A percentile compares a stretch with the other conserved stretches of the same genome.
phyloP scores from a whole-genome alignment of 139 green algal species.

The Monoraphidium neglectum region DNA sequence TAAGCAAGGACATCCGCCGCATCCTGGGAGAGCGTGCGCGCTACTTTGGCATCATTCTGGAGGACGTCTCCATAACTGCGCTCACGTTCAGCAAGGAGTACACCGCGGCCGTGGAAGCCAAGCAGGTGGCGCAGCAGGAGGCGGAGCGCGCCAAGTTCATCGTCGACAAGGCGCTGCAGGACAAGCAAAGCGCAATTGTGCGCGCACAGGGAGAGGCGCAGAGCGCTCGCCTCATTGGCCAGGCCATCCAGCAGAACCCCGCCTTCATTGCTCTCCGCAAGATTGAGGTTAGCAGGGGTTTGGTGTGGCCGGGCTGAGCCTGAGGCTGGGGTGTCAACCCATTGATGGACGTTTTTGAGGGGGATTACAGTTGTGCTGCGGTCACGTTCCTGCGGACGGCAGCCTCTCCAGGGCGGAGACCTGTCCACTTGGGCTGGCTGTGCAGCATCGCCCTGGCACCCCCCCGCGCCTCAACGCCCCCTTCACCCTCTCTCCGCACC shows the following conservation, averaged over 20 bases:
- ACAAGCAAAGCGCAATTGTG: constrained; percentile 95
- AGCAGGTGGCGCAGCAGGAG: constrained; percentile 98
- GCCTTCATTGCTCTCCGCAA: constrained; percentile 91
- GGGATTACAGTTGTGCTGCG: not conserved
- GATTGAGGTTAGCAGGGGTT: constrained; percentile 76
- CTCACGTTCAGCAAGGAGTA: constrained; percentile 97
- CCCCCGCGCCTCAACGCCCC: not conserved
- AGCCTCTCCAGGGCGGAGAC: not conserved
- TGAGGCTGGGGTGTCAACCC: not conserved
- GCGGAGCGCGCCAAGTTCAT: constrained; percentile 97
- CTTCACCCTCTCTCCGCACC: not conserved
- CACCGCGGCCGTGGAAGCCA: constrained; percentile 96
- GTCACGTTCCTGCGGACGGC: not conserved
- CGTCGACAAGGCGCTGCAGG: constrained; percentile 95
- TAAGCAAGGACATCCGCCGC: constrained; percentile 90
- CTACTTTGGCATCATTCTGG: constrained; percentile 96
- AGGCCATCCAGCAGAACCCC: constrained; percentile 90
- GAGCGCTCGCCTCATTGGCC: constrained; percentile 92
- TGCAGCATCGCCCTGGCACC: not conserved
- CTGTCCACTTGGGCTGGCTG: not conserved
- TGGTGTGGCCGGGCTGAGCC: no score
- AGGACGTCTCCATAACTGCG: constrained; percentile 99
- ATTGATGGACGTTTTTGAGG: not conserved
- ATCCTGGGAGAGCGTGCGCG: constrained; percentile 89
- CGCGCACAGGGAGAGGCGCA: constrained; percentile 72